Evolutionary conservation across 352 stramenopile species (phyloP).

Genomic region (Phytophthora aleatoria): DNA sequence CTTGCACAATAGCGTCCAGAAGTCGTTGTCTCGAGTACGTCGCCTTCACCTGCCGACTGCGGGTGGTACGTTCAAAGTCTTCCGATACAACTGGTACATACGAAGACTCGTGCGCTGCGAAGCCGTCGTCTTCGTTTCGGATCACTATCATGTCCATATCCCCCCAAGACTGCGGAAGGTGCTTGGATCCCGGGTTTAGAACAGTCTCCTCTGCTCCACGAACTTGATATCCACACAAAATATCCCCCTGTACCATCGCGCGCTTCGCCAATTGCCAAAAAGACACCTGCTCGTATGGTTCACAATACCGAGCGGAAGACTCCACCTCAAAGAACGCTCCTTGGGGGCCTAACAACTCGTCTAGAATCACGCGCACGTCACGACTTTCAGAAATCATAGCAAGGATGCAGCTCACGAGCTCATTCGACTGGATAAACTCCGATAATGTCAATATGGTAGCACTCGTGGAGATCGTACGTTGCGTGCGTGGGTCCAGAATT

Average conservation of each 20-base stretch:
- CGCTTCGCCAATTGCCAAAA: conserved; percentile 84
- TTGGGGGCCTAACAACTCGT: conserved; percentile 70
- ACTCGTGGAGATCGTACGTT: conserved; percentile 80
- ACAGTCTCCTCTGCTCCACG: conserved; percentile 50
- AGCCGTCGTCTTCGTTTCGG: conserved; percentile 30
- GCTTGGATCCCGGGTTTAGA: conserved; percentile 74
- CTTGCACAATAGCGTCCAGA: conserved; percentile 57
- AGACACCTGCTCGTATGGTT: conserved; percentile 49
- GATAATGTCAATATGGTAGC: conserved; percentile 69
- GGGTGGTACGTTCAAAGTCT: conserved; percentile 59
- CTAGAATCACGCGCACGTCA: conserved; percentile 81
- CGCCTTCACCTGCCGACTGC: conserved; percentile 50
- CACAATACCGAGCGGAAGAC: conserved; percentile 61
- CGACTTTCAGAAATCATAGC: conserved; percentile 89
- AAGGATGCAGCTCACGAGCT: conserved; percentile 82
- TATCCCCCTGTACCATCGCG: conserved; percentile 57
- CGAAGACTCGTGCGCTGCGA: conserved; percentile 28
- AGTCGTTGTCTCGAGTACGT: conserved; percentile 53
- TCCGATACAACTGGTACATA: conserved; percentile 35
- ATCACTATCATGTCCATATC: conserved; percentile 73
- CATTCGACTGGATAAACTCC: conserved; percentile 90
- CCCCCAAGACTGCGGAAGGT: conserved; percentile 43
- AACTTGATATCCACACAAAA: conserved; percentile 79
- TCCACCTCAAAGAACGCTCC: conserved; percentile 81
- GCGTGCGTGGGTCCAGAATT: conserved; percentile 86